Evolutionary conservation across 1,139 yeast species (phyloP).

Genomic region (Geotrichum fermentans): DNA sequence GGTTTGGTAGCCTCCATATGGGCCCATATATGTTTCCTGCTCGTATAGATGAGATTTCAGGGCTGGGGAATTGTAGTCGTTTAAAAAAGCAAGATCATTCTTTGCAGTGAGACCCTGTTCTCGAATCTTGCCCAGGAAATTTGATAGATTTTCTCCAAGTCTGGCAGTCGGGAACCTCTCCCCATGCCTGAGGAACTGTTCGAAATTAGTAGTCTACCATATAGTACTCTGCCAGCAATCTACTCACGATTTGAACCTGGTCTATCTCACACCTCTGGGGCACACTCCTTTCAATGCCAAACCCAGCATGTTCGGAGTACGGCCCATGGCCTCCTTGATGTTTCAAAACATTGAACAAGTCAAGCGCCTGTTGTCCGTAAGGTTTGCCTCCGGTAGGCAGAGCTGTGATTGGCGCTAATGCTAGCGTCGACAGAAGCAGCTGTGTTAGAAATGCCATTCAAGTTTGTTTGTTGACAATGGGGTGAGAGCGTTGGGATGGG

Average conservation of each 20-base stretch:
- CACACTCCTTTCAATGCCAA: slow-evolving; percentile 41
- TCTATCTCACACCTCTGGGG: slow-evolving; percentile 47
- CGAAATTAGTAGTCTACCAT: not conserved
- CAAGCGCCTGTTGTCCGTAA: slow-evolving; percentile 29
- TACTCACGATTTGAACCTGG: slow-evolving; percentile 1
- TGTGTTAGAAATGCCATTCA: not conserved
- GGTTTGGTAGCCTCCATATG: slow-evolving; percentile 37
- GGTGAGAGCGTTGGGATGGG: not conserved
- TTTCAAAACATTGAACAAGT: slow-evolving; percentile 34
- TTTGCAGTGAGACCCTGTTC: slow-evolving; percentile 22
- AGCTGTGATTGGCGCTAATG: not conserved
- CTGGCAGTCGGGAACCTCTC: slow-evolving; percentile 54
- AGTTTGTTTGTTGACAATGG: not conserved
- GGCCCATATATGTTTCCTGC: slow-evolving; percentile 28
- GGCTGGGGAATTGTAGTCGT: slow-evolving; percentile 36
- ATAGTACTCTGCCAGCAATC: not conserved
- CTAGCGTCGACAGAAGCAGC: not conserved
- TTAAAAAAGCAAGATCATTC: slow-evolving; percentile 32
- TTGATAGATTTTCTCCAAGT: slow-evolving; percentile 5
- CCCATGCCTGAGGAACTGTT: slow-evolving; percentile 56
- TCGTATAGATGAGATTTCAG: slow-evolving; percentile 15
- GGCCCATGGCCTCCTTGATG: slow-evolving; percentile 47
- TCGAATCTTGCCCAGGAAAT: slow-evolving; percentile 9
- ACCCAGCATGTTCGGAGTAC: slow-evolving; percentile 41
- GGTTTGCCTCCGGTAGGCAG: not conserved